phyloP scores from a whole-genome alignment of 495 filamentous ascomycete genomes.

The Letharia columbiana region DNA sequence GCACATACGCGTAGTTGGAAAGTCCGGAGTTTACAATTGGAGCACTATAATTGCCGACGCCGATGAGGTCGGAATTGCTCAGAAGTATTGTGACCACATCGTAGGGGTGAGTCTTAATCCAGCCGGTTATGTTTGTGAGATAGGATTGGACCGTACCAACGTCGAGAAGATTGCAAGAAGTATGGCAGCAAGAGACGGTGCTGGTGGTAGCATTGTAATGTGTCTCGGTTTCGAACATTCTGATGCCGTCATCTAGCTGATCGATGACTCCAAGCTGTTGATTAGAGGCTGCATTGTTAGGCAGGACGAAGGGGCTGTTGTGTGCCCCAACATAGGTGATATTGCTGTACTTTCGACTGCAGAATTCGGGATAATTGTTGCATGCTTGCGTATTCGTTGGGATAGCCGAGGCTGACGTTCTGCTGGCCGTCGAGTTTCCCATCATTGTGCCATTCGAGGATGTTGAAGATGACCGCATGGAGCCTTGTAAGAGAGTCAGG shows the following conservation, averaged over 20 bases:
- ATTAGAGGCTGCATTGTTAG: slow-evolving; percentile 68
- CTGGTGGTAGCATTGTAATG: slow-evolving; percentile 51
- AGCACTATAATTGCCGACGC: slow-evolving; percentile 49
- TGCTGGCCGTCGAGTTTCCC: slow-evolving; percentile 40
- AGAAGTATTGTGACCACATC: slow-evolving; percentile 89
- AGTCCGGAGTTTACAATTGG: slow-evolving; percentile 63
- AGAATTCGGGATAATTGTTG: slow-evolving; percentile 83
- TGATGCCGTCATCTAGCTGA: slow-evolving; percentile 81
- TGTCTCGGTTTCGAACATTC: slow-evolving; percentile 82
- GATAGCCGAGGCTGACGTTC: slow-evolving; percentile 34
- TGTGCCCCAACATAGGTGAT: slow-evolving; percentile 81
- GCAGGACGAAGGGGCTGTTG: slow-evolving; percentile 71
- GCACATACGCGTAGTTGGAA: slow-evolving; percentile 59
- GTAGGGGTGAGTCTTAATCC: slow-evolving; percentile 71
- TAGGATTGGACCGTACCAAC: slow-evolving; percentile 69
- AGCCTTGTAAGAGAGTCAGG: slow-evolving; percentile 35
- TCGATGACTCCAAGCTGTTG: slow-evolving; percentile 58
- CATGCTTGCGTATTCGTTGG: slow-evolving; percentile 64
- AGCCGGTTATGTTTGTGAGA: slow-evolving; percentile 57
- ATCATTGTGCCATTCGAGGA: slow-evolving; percentile 27
- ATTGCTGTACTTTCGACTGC: slow-evolving; percentile 72
- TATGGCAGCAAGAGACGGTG: slow-evolving; percentile 61
- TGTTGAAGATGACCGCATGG: slow-evolving; percentile 22
- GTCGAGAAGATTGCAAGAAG: slow-evolving; percentile 69
- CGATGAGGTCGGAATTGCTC: slow-evolving; percentile 67